Conservation (phyloP, 106 monocot genomes). For the Cymbidium sinense region DNA sequence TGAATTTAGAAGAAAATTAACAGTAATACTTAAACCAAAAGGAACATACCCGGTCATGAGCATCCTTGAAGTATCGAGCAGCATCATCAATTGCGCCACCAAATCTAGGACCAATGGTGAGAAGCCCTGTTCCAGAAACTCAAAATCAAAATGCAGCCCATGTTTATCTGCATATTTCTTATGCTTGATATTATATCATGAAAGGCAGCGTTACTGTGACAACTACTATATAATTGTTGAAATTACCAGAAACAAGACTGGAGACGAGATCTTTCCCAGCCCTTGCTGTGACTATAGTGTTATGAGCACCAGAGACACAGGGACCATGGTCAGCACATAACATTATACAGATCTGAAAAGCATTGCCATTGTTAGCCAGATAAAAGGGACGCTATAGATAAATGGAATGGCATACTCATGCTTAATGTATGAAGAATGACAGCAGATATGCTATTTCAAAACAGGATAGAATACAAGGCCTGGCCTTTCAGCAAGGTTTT, state of each 20-base stretch:
- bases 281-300: slow-evolving; percentile 90
- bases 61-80: slow-evolving; percentile 97
- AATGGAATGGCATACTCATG: not conserved
- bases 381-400: not conserved
- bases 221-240: not conserved
- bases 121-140: slow-evolving; percentile 52
- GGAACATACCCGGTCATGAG: slow-evolving; percentile 66
- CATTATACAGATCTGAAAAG: slow-evolving; percentile 83
- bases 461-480: not conserved
- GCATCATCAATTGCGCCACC: slow-evolving; percentile 99
- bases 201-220: not conserved
- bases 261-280: slow-evolving; percentile 98
- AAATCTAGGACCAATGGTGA: slow-evolving; percentile 97
- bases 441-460: not conserved
- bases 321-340: slow-evolving; percentile 99
- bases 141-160: not conserved
- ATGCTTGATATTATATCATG: not conserved
- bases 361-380: not conserved
- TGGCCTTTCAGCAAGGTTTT: not conserved
- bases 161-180: not conserved
- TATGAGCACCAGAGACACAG: slow-evolving; percentile 98
- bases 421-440: not conserved
- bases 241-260: slow-evolving; percentile 86
- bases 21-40: not conserved
- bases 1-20: slow-evolving; percentile 2